phyloP scores from a whole-genome alignment of 352 stramenopile genomes.

The Phytophthora uliginosa region DNA sequence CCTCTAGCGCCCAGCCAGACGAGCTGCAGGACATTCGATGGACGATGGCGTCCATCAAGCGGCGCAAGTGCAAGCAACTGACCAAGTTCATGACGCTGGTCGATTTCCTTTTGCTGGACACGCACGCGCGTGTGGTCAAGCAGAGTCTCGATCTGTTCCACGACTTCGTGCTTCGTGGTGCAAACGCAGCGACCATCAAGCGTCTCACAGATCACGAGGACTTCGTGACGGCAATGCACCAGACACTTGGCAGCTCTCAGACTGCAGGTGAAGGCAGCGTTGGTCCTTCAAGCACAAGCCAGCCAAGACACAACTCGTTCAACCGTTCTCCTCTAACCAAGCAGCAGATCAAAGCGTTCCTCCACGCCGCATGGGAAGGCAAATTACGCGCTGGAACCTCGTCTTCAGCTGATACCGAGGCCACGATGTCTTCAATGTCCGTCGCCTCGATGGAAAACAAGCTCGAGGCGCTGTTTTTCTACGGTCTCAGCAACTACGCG shows the following conservation, averaged over 20 bases:
- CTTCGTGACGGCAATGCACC: constrained; percentile 22
- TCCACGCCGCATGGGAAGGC: constrained; percentile 48
- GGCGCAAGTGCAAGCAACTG: constrained; percentile 64
- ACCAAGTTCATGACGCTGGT: constrained; percentile 64
- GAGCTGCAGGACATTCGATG: constrained; percentile 68
- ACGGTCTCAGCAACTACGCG: constrained; percentile 21
- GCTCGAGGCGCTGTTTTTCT: constrained; percentile 48
- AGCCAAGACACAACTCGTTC: neutral
- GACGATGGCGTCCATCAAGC: constrained; percentile 75
- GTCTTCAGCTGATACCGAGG: neutral
- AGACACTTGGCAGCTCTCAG: constrained; percentile 6
- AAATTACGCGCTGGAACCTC: constrained; percentile 33
- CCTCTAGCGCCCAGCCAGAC: constrained; percentile 14
- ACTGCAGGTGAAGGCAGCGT: constrained; percentile 17
- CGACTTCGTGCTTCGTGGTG: constrained; percentile 49
- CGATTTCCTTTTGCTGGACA: constrained; percentile 69
- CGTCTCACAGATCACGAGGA: constrained; percentile 40
- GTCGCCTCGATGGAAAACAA: constrained; percentile 47
- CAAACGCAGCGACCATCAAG: constrained; percentile 50
- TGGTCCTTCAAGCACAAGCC: neutral
- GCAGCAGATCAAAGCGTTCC: constrained; percentile 59
- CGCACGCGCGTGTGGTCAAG: constrained; percentile 42
- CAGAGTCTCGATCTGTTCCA: constrained; percentile 57
- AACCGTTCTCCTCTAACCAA: constrained; percentile 33
- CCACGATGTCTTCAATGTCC: constrained; percentile 13